Conservation (phyloP, 768 basidiomycete species). For the Rhodotorula paludigena region DNA sequence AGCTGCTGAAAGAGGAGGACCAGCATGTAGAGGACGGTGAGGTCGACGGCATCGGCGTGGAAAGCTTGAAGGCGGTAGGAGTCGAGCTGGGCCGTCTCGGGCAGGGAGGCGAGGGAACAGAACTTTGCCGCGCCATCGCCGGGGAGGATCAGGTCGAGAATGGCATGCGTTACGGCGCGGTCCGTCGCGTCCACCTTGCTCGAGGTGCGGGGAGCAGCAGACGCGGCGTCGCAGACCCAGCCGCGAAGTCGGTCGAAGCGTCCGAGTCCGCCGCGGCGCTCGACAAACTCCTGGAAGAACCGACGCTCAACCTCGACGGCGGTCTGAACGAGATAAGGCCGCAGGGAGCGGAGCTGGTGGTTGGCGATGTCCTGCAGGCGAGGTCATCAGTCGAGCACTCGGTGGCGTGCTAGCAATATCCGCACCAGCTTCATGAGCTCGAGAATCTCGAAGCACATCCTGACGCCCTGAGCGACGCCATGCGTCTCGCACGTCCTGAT, state of each 20-base stretch:
- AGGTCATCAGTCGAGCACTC: not conserved
- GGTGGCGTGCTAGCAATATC: conserved; percentile 31
- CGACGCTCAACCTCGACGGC: conserved; percentile 74
- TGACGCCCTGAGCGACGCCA: conserved; percentile 65
- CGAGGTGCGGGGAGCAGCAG: conserved; percentile 47
- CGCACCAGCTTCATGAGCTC: conserved; percentile 92
- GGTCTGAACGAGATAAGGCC: conserved; percentile 77
- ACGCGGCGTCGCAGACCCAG: conserved; percentile 55
- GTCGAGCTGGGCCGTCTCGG: conserved; percentile 83
- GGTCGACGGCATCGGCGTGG: conserved; percentile 67
- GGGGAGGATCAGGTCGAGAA: conserved; percentile 48
- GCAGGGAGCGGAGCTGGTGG: conserved; percentile 86
- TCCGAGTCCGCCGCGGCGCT: conserved; percentile 16
- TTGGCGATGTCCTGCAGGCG: conserved; percentile 79
- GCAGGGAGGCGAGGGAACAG: conserved; percentile 49
- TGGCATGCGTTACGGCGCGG: conserved; percentile 4
- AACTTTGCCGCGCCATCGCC: conserved; percentile 22
- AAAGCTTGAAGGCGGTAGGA: conserved; percentile 62
- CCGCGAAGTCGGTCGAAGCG: conserved; percentile 56
- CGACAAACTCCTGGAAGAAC: conserved; percentile 59
- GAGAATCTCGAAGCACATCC: conserved; percentile 79
- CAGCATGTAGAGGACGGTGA: conserved; percentile 71
- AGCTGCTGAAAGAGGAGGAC: conserved; percentile 75
- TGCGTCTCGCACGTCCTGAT: conserved; percentile 54
- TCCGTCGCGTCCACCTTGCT: conserved; percentile 50